Percentiles rank a stretch among this genome's conserved stretches.
phyloP scores from a whole-genome alignment of 2,329 filamentous ascomycete species.

The Tolypocladium nubicola region DNA sequence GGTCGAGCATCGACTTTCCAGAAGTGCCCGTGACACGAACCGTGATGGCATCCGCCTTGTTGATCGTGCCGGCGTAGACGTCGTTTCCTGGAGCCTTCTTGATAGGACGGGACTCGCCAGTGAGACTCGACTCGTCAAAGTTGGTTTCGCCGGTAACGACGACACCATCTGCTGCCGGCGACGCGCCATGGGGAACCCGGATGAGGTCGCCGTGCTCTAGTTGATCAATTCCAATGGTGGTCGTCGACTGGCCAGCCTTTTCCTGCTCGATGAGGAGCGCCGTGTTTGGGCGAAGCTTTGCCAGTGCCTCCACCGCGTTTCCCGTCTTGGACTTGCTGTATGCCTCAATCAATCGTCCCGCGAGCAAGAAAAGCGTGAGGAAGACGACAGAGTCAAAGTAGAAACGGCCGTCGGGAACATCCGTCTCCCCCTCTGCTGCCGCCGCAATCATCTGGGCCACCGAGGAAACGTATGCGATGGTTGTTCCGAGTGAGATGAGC shows the following conservation, averaged over 20 bases:
- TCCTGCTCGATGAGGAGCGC: conserved; percentile 55
- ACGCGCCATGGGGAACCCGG: conserved; percentile 65
- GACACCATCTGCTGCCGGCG: conserved; percentile 73
- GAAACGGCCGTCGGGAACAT: conserved; percentile 36
- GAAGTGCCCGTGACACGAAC: conserved; percentile 53
- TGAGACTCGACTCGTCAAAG: conserved; percentile 88
- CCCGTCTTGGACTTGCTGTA: conserved; percentile 89
- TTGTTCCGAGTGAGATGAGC: conserved; percentile 79
- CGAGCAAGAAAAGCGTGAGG: conserved; percentile 75
- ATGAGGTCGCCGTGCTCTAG: conserved; percentile 68
- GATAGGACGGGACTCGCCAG: conserved; percentile 62
- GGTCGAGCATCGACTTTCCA: conserved; percentile 67
- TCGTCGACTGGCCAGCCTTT: conserved; percentile 23
- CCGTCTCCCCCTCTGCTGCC: conserved; percentile 33
- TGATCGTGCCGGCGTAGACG: conserved; percentile 66
- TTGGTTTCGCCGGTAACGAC: conserved; percentile 51
- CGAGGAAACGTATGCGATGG: conserved; percentile 78
- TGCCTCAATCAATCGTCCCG: conserved; percentile 66
- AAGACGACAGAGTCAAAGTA: conserved; percentile 96
- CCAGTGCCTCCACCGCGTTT: conserved; percentile 71
- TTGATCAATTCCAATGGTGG: conserved; percentile 49
- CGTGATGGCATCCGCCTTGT: conserved; percentile 53
- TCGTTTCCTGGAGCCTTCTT: conserved; percentile 51
- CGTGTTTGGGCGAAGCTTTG: conserved; percentile 66
- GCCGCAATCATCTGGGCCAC: conserved; percentile 63